Evolutionary conservation across 1,284 basidiomycete species (phyloP).

Genomic region (Pseudozyma thailandica): DNA sequence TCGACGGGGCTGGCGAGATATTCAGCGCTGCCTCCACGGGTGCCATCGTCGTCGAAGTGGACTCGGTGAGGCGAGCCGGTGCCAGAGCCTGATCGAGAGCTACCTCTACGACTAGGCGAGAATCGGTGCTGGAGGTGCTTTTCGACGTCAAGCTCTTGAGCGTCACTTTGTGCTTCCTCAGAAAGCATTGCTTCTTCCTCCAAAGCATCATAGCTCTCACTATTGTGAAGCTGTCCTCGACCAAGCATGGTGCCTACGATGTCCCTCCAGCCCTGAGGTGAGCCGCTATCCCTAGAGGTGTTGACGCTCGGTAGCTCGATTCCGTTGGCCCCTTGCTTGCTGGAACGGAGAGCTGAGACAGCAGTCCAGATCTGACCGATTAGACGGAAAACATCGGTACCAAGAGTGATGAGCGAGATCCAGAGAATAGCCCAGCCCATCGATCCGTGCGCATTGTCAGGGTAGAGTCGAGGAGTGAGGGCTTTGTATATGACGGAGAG

Average conservation of each 20-base stretch:
- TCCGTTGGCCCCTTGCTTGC: conserved; percentile 1
- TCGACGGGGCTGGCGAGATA: conserved; percentile 24
- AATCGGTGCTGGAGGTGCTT: conserved; percentile 17
- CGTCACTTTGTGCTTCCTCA: conserved; percentile 29
- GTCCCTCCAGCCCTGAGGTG: conserved; percentile 21
- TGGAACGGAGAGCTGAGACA: conserved; percentile 10
- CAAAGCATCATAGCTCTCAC: conserved; percentile 38
- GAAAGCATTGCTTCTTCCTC: conserved; percentile 43
- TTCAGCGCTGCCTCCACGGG: conserved; percentile 25
- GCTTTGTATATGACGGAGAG: conserved; percentile 61
- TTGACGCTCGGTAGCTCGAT: conserved; percentile 15
- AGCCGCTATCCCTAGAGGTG: neutral
- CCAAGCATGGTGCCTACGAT: conserved; percentile 28
- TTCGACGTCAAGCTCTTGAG: conserved; percentile 32
- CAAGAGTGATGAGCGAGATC: conserved; percentile 55
- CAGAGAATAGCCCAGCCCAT: conserved; percentile 55
- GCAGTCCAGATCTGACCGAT: conserved; percentile 33
- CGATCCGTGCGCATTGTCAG: conserved; percentile 54
- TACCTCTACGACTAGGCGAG: conserved; percentile 8
- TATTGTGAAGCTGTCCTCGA: neutral
- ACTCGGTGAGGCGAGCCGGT: conserved; percentile 42
- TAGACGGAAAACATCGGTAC: conserved; percentile 46
- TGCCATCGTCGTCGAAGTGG: conserved; percentile 35
- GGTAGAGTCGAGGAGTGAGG: conserved; percentile 57
- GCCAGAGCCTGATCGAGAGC: conserved; percentile 12